Percentiles rank a stretch among this genome's conserved stretches.
These are phyloP conservation scores for Hortaea werneckii DNA, from an alignment of 2,329 filamentous ascomycete species.

Conservation along the genomic window DNA sequence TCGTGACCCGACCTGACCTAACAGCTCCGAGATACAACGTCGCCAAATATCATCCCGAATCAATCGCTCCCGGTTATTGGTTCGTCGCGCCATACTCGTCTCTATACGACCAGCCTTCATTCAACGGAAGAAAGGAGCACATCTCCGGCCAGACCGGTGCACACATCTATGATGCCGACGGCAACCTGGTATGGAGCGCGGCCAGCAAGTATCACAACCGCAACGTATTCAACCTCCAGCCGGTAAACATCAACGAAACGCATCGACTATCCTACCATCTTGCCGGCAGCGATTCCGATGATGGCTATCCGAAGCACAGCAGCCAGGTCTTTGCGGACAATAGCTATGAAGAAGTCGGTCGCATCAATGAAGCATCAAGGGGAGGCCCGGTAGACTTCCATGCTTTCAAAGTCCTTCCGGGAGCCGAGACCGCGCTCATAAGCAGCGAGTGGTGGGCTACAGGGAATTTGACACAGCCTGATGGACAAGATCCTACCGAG, in stretches of 20 bases:
- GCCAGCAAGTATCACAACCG: neutral
- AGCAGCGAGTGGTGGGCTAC: neutral
- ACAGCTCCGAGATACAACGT: neutral
- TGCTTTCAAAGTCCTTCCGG: conserved; percentile 33
- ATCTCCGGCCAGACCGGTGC: conserved; percentile 1
- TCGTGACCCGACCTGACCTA: conserved; percentile 1
- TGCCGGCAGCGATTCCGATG: neutral
- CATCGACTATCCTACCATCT: neutral
- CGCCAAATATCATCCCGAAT: neutral
- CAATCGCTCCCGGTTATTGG: neutral
- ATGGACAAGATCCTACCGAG: neutral
- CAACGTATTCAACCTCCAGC: neutral
- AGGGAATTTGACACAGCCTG: neutral
- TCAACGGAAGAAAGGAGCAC: neutral
- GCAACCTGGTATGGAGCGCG: conserved; percentile 1
- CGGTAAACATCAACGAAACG: neutral
- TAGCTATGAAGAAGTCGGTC: conserved; percentile 39
- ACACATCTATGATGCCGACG: neutral
- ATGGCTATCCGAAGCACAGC: neutral
- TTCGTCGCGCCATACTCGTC: conserved; percentile 1
- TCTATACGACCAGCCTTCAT: neutral
- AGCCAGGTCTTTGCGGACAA: conserved; percentile 40
- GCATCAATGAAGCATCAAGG: conserved; percentile 29
- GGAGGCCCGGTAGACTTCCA: conserved; percentile 41
- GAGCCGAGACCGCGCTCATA: neutral